A percentile compares a stretch with the other conserved stretches of the same genome.
These are phyloP conservation scores for Serpula lacrymans DNA, from an alignment of 768 basidiomycete species.

Conservation along the genomic window DNA sequence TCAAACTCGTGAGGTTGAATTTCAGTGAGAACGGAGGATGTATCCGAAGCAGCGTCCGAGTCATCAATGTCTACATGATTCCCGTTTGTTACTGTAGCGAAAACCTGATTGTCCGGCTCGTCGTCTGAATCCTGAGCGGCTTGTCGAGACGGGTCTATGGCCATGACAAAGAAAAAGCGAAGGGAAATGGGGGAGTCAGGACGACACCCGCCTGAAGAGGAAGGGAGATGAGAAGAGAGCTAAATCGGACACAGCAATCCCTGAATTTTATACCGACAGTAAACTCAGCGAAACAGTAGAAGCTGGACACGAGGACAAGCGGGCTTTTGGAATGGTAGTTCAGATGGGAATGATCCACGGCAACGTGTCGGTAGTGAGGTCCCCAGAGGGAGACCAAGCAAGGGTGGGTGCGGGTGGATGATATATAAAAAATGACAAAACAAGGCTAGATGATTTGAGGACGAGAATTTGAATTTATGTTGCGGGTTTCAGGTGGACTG, in stretches of 20 bases:
- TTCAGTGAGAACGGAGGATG: constrained; percentile 43
- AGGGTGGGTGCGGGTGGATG: constrained; percentile 6
- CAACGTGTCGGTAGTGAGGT: constrained; percentile 11
- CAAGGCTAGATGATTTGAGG: constrained; percentile 4
- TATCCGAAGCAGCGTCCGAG: constrained; percentile 37
- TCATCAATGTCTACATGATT: constrained; percentile 20
- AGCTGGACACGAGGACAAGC: constrained; percentile 35
- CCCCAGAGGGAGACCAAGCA: constrained; percentile 11
- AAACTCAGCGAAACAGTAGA: constrained; percentile 38
- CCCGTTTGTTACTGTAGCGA: too few relatives aligned
- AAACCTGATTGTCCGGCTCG: too few relatives aligned
- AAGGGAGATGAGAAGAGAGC: constrained; percentile 33
- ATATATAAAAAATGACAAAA: constrained; percentile 2
- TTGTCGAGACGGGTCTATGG: constrained; percentile 23
- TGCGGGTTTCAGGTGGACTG: too few relatives aligned
- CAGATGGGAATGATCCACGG: constrained; percentile 20
- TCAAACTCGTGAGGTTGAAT: constrained; percentile 54
- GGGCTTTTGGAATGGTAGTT: constrained; percentile 24
- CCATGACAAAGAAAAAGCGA: constrained; percentile 17
- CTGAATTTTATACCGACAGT: constrained; percentile 38
- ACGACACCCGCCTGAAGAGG: constrained; percentile 14
- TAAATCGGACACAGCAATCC: constrained; percentile 34
- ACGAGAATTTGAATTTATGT: too few relatives aligned
- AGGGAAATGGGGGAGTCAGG: neutral
- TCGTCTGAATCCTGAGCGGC: too few relatives aligned